Evolutionary conservation across 2,329 filamentous ascomycete species (phyloP).

Genomic region (Arthrobotrys sinensis): DNA sequence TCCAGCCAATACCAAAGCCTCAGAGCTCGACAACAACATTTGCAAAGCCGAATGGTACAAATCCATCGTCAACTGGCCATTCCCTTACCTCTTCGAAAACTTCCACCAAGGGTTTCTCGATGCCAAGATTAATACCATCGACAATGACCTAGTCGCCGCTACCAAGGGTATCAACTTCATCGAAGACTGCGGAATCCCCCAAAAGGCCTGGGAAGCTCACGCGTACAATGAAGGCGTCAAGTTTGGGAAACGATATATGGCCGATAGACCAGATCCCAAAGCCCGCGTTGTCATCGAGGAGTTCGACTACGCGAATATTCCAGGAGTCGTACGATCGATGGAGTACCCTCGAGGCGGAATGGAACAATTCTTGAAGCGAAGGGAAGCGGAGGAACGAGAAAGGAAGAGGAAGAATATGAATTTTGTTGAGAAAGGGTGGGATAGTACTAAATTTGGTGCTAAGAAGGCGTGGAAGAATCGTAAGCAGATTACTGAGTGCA

Average conservation of each 20-base stretch:
- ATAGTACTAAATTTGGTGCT: constrained; percentile 25
- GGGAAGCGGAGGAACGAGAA: constrained; percentile 12
- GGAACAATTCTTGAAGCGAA: constrained; percentile 25
- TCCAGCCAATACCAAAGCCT: constrained; percentile 33
- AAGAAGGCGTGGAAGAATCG: constrained; percentile 22
- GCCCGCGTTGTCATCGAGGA: constrained; percentile 25
- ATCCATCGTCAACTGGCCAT: constrained; percentile 54
- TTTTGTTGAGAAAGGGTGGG: constrained; percentile 16
- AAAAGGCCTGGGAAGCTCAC: constrained; percentile 41
- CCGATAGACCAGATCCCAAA: constrained; percentile 23
- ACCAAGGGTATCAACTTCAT: constrained; percentile 43
- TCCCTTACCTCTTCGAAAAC: constrained; percentile 45
- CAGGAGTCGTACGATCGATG: not conserved
- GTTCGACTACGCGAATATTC: constrained; percentile 30
- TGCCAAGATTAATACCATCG: constrained; percentile 24
- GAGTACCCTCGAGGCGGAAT: constrained; percentile 36
- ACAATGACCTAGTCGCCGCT: not conserved
- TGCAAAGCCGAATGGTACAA: constrained; percentile 60
- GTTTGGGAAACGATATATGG: constrained; percentile 41
- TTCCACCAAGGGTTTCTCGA: constrained; percentile 49
- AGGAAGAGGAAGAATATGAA: constrained; percentile 12
- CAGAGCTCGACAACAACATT: constrained; percentile 55
- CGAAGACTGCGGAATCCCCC: constrained; percentile 37
- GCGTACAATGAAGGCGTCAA: constrained; percentile 47
- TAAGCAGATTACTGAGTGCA: constrained; percentile 10